A percentile compares a stretch with the other conserved stretches of the same genome.
Evolutionary conservation across 1,284 basidiomycete genomes (phyloP).

Genomic region (Wolfiporia cocos): DNA sequence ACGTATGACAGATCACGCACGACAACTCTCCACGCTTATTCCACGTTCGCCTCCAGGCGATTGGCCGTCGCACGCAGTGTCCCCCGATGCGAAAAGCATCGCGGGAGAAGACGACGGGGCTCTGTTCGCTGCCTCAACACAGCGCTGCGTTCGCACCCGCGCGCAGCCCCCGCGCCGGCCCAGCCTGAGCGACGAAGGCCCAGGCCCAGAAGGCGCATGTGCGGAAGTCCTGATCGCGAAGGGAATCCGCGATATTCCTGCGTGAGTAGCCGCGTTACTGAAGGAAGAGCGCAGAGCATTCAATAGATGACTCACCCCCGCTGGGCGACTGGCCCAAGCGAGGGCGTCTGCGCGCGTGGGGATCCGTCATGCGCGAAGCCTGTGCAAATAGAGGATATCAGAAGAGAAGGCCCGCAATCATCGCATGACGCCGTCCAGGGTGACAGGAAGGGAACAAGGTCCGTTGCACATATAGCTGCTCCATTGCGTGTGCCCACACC

Average conservation of each 20-base stretch:
- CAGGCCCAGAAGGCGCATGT: slow-evolving; percentile 2
- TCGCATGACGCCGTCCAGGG: too few relatives aligned
- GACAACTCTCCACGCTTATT: slow-evolving; percentile 23
- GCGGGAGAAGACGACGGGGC: slow-evolving; percentile 25
- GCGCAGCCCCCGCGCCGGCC: background rate
- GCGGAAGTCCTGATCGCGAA: slow-evolving; percentile 2
- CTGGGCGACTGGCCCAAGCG: background rate
- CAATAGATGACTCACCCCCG: background rate
- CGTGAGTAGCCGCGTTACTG: slow-evolving; percentile 1
- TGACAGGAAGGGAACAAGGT: too few relatives aligned
- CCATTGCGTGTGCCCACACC: too few relatives aligned
- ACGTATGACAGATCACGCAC: slow-evolving; percentile 23
- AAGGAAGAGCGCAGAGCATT: slow-evolving; percentile 1
- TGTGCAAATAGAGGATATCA: too few relatives aligned
- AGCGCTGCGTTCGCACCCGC: background rate
- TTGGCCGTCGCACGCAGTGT: slow-evolving; percentile 6
- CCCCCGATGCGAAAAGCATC: slow-evolving; percentile 25
- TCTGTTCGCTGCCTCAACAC: background rate
- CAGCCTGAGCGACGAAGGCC: slow-evolving; percentile 1
- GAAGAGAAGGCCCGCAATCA: too few relatives aligned
- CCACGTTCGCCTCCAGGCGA: slow-evolving; percentile 21
- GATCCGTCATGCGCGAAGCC: too few relatives aligned
- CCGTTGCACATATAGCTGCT: too few relatives aligned
- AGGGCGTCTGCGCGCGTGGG: background rate
- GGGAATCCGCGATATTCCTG: background rate